phyloP scores from a whole-genome alignment of 2,329 filamentous ascomycete genomes.

The Botrytis deweyae region DNA sequence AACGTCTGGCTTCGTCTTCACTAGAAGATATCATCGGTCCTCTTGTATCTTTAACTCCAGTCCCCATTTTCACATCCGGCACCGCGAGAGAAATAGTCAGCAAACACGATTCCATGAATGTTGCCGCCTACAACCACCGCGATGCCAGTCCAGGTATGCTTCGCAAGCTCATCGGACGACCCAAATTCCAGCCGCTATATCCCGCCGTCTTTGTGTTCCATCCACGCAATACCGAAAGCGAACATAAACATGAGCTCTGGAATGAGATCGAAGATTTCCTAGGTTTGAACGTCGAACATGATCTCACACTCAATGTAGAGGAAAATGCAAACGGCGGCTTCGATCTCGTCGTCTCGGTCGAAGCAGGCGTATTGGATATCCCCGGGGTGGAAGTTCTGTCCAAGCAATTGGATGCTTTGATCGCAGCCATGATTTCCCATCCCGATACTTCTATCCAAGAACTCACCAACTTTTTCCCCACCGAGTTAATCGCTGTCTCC shows the following conservation, averaged over 20 bases:
- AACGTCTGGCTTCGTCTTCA: background rate
- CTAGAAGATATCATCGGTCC: constrained; percentile 4
- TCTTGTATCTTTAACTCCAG: background rate
- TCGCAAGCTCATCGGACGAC: constrained; percentile 10
- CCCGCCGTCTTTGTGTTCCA: constrained; percentile 13
- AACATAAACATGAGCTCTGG: background rate
- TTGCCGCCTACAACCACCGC: background rate
- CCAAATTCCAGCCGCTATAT: constrained; percentile 2
- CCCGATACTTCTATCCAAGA: background rate
- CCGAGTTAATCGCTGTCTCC: background rate
- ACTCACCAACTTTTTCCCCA: constrained; percentile 9
- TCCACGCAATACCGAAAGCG: background rate
- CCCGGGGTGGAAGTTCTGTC: background rate
- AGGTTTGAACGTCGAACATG: constrained; percentile 10
- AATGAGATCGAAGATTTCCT: constrained; percentile 12
- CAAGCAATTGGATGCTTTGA: constrained; percentile 4
- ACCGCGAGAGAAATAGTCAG: constrained; percentile 6
- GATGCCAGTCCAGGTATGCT: constrained; percentile 9
- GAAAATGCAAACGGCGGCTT: background rate
- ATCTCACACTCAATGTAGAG: constrained; percentile 10
- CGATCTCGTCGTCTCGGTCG: constrained; percentile 3
- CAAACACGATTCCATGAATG: constrained; percentile 3
- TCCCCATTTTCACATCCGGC: background rate
- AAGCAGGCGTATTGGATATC: constrained; percentile 7
- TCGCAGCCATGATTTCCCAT: background rate